phyloP scores from a whole-genome alignment of 208 protist genomes.

The Crithidia brevicula region DNA sequence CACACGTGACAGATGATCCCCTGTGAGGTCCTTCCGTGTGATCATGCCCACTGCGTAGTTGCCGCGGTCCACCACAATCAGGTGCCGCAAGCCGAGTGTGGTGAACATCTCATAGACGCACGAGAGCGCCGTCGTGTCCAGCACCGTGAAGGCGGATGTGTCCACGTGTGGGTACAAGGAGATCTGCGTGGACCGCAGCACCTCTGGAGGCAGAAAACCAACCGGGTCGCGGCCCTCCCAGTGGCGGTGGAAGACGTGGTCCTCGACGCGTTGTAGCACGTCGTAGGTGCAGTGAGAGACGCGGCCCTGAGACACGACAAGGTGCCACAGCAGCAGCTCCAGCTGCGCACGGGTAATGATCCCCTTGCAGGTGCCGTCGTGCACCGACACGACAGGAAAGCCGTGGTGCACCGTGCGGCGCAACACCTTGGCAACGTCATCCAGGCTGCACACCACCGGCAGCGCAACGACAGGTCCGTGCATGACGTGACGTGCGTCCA shows the following conservation, averaged over 20 bases:
- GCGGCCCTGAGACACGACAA: constrained; percentile 36
- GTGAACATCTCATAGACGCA: constrained; percentile 59
- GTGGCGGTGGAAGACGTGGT: constrained; percentile 32
- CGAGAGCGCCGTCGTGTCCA: constrained; percentile 50
- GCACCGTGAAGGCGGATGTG: constrained; percentile 51
- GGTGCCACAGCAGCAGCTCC: constrained; percentile 56
- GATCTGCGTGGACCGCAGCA: constrained; percentile 16
- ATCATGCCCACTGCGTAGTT: constrained; percentile 59
- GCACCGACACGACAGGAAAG: constrained; percentile 58
- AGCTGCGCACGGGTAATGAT: constrained; percentile 47
- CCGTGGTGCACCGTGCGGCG: constrained; percentile 42
- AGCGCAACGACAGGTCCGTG: constrained; percentile 35
- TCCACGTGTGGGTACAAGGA: constrained; percentile 63
- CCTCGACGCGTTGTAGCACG: constrained; percentile 34
- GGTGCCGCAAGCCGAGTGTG: constrained; percentile 51
- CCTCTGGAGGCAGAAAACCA: neutral
- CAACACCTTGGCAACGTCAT: constrained; percentile 38
- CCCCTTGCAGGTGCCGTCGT: constrained; percentile 57
- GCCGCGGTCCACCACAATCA: constrained; percentile 43
- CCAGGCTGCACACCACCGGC: constrained; percentile 40
- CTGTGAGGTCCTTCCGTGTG: constrained; percentile 57
- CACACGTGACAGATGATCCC: constrained; percentile 34
- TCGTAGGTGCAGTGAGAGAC: constrained; percentile 37
- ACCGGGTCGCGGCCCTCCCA: constrained; percentile 30
- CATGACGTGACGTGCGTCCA: constrained; percentile 60